These are phyloP conservation scores for Monosporascus sp. DNA, from an alignment of 2,329 filamentous ascomycete genomes.

Conservation along the genomic window DNA sequence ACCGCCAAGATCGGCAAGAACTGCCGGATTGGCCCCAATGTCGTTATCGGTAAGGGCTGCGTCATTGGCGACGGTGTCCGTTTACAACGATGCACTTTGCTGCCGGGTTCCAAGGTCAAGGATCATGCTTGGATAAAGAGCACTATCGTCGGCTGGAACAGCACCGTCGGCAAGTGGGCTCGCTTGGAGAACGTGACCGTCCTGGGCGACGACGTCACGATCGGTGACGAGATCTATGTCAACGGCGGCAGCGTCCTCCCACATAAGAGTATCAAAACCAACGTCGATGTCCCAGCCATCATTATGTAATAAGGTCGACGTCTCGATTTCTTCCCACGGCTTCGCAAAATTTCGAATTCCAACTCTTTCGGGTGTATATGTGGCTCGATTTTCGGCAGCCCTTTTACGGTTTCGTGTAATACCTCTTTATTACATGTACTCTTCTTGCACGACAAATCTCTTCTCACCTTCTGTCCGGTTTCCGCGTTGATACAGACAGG, in stretches of 20 bases:
- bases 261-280: constrained; percentile 98
- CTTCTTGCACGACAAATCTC: constrained; percentile 15
- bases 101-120: constrained; percentile 89
- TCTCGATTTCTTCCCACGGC: background rate
- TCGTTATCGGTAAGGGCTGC: constrained; percentile 90
- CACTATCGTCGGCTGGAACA: constrained; percentile 98
- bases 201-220: constrained; percentile 93
- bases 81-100: constrained; percentile 85
- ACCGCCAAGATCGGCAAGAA: constrained; percentile 96
- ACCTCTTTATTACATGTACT: constrained; percentile 6
- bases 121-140: constrained; percentile 99
- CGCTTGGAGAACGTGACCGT: constrained; percentile 98
- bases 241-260: constrained; percentile 93
- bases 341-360: background rate
- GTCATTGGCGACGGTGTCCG: constrained; percentile 91
- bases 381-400: constrained; percentile 7
- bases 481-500: constrained; percentile 9
- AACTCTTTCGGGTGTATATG: constrained; percentile 17
- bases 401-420: constrained; percentile 22
- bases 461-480: constrained; percentile 20
- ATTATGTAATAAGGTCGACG: constrained; percentile 52
- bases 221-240: constrained; percentile 97
- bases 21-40: constrained; percentile 96
- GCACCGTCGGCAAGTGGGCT: constrained; percentile 90
- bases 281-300: constrained; percentile 75